A percentile compares a stretch with the other conserved stretches of the same genome.
These are phyloP conservation scores for Ilyonectria destructans DNA, from an alignment of 2,329 filamentous ascomycete species.

Conservation along the genomic window DNA sequence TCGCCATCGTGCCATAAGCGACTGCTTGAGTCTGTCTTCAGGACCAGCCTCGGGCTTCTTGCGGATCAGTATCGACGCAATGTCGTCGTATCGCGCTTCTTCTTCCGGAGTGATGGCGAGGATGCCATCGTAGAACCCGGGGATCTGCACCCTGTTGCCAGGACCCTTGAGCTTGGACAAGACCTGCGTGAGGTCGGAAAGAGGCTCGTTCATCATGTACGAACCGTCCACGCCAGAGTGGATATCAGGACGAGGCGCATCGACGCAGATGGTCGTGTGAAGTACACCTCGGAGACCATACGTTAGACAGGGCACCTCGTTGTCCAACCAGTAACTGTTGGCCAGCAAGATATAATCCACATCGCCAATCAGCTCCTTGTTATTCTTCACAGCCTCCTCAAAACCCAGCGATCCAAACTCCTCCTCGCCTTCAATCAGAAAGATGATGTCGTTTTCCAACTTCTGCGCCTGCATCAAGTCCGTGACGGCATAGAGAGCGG, in stretches of 20 bases:
- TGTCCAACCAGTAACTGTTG: conserved; percentile 99
- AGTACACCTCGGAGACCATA: conserved; percentile 95
- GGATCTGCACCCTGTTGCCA: conserved; percentile 86
- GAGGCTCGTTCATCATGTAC: conserved; percentile 88
- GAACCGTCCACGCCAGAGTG: conserved; percentile 99
- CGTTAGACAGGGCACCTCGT: conserved; percentile 94
- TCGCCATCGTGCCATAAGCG: conserved; percentile 94
- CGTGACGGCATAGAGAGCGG: conserved; percentile 93
- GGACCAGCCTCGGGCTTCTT: conserved; percentile 75
- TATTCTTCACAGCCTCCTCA: conserved; percentile 82
- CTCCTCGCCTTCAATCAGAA: conserved; percentile 97
- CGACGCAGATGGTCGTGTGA: conserved; percentile 91
- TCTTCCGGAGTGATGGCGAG: conserved; percentile 83
- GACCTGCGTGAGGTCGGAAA: conserved; percentile 91
- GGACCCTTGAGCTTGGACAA: conserved; percentile 86
- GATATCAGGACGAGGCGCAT: conserved; percentile 88
- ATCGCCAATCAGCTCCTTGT: conserved; percentile 88
- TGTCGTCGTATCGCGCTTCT: conserved; percentile 86
- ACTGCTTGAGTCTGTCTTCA: conserved; percentile 82
- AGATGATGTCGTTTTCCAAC: conserved; percentile 90
- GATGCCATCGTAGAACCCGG: conserved; percentile 90
- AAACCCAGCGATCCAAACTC: conserved; percentile 95
- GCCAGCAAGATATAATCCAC: conserved; percentile 96
- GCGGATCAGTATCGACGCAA: conserved; percentile 82
- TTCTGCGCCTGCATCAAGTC: conserved; percentile 89